phyloP scores from a whole-genome alignment of 148 eudicot genomes.

The Pouteria glomerata region DNA sequence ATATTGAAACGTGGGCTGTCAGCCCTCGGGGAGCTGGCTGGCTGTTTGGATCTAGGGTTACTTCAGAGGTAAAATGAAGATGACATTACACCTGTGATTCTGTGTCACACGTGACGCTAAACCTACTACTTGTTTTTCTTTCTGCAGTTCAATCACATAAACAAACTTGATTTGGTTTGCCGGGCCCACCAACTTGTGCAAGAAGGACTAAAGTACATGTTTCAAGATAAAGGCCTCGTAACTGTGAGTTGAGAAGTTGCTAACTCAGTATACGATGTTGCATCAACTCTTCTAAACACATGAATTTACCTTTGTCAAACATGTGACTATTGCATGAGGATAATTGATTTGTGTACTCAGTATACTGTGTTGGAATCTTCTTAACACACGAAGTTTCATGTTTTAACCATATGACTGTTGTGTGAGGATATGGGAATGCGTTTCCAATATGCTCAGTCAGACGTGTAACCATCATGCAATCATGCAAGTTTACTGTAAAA shows the following conservation, averaged over 20 bases:
- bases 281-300: not conserved
- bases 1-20: slow-evolving; percentile 99
- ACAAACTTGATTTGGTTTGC: slow-evolving; percentile 94
- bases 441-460: not conserved
- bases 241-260: slow-evolving; percentile 50
- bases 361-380: too few relatives aligned
- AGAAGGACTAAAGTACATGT: slow-evolving; percentile 99
- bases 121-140: slow-evolving; percentile 4
- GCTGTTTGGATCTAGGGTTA: slow-evolving; percentile 99
- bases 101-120: slow-evolving; percentile 10
- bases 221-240: slow-evolving; percentile 99
- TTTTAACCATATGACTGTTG: too few relatives aligned
- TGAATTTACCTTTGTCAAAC: not conserved
- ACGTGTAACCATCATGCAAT: not conserved
- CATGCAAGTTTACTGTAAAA: not conserved
- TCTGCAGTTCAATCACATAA: slow-evolving; percentile 93
- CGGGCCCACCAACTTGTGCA: slow-evolving; percentile 99
- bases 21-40: slow-evolving; percentile 99
- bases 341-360: too few relatives aligned
- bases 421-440: not conserved
- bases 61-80: slow-evolving; percentile 60
- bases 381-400: too few relatives aligned
- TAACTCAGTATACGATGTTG: not conserved
- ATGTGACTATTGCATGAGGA: not conserved
- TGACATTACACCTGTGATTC: not conserved